phyloP scores from a whole-genome alignment of 768 basidiomycete species.

The Termitomyces sp. region DNA sequence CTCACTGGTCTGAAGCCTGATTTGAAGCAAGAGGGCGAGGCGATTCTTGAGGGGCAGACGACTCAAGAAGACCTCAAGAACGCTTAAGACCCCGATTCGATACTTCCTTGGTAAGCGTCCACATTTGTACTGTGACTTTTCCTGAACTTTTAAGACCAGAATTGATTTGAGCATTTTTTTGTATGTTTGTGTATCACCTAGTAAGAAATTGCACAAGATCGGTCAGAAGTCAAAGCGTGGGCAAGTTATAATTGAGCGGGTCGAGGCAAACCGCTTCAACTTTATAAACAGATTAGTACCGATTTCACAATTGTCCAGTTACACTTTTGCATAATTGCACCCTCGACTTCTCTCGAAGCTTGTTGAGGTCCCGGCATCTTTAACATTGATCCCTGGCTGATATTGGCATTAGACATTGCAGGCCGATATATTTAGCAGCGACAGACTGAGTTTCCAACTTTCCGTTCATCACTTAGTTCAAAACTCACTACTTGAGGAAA shows the following conservation, averaged over 20 bases:
- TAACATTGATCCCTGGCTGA: too few relatives aligned
- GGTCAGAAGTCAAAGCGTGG: not conserved
- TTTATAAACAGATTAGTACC: not conserved
- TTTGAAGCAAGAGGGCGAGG: constrained; percentile 50
- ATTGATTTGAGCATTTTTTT: not conserved
- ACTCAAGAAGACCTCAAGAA: constrained; percentile 1
- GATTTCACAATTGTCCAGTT: not conserved
- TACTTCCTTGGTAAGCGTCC: not conserved
- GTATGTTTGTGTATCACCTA: not conserved
- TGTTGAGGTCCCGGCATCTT: too few relatives aligned
- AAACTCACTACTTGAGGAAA: too few relatives aligned
- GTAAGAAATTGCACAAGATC: not conserved
- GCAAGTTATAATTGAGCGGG: too few relatives aligned
- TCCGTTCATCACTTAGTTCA: too few relatives aligned
- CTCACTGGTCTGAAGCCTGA: constrained; percentile 23
- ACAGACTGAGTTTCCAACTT: too few relatives aligned
- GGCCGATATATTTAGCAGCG: too few relatives aligned
- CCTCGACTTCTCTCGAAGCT: too few relatives aligned
- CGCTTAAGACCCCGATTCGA: not conserved
- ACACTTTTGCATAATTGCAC: too few relatives aligned
- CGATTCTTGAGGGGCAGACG: constrained; percentile 50
- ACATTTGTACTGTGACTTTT: not conserved
- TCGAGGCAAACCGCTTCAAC: too few relatives aligned
- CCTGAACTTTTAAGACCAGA: not conserved
- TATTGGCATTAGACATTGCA: too few relatives aligned